phyloP scores from a whole-genome alignment of 169 alveolate species.

The Blepharisma undulans region DNA sequence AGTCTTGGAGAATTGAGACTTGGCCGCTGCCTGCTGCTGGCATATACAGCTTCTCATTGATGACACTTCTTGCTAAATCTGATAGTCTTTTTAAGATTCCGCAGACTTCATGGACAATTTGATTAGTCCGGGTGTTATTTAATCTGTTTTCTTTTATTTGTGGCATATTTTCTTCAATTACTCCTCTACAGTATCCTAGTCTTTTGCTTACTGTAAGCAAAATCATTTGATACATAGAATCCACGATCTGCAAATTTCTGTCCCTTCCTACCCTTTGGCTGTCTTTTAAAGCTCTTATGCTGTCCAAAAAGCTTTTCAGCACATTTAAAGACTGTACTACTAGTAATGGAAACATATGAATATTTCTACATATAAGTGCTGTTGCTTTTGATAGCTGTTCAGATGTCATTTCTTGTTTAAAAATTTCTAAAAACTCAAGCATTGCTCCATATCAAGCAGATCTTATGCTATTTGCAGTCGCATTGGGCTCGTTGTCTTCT shows the following conservation, averaged over 20 bases:
- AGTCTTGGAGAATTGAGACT: not conserved
- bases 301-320: conserved; percentile 15
- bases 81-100: not conserved
- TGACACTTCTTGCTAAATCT: conserved; percentile 25
- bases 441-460: conserved; percentile 10
- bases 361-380: conserved; percentile 33
- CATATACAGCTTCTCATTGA: not conserved
- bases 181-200: not conserved
- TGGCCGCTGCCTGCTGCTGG: not conserved
- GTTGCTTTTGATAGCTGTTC: conserved; percentile 23
- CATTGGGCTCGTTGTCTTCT: not conserved
- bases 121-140: not conserved
- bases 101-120: not conserved
- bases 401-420: conserved; percentile 16
- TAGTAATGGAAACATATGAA: not conserved
- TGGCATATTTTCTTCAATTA: conserved; percentile 8
- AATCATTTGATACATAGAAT: conserved; percentile 16
- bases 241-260: not conserved
- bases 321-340: not conserved
- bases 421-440: conserved; percentile 30
- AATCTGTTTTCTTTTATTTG: not conserved
- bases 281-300: not conserved
- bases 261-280: not conserved
- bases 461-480: not conserved
- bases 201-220: conserved; percentile 10